A percentile compares a stretch with the other conserved stretches of the same genome.
Conservation (phyloP, 495 filamentous ascomycete species). For the Hypoxylon trugodes region DNA sequence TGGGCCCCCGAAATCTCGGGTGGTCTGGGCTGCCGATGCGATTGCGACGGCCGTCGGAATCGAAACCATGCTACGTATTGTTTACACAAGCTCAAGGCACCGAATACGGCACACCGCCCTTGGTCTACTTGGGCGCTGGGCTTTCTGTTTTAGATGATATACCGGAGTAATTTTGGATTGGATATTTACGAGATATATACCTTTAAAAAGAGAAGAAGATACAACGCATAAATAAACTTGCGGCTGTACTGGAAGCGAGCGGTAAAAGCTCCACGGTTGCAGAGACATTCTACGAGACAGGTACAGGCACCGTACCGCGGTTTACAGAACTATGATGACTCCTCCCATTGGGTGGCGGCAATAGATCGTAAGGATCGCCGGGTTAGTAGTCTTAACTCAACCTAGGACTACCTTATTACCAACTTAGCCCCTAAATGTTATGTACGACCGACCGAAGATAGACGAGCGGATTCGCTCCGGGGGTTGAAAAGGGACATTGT, state of each 20-base stretch:
- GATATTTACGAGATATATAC: not conserved
- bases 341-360: no score
- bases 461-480: no score
- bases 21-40: conserved; percentile 55
- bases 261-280: not conserved
- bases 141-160: conserved; percentile 27
- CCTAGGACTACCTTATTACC: no score
- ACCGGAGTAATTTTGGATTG: not conserved
- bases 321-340: no score
- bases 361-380: no score
- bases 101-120: conserved; percentile 43
- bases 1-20: conserved; percentile 48
- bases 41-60: conserved; percentile 50
- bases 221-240: not conserved
- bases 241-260: not conserved
- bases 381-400: no score
- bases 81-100: conserved; percentile 47
- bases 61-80: conserved; percentile 49
- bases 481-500: no score
- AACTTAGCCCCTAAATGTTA: no score
- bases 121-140: conserved; percentile 41
- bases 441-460: no score
- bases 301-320: no score
- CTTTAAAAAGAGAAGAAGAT: not conserved
- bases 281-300: no score